A percentile compares a stretch with the other conserved stretches of the same genome.
Evolutionary conservation across 768 basidiomycete genomes (phyloP).

Genomic region (Albatrellus ellisii): DNA sequence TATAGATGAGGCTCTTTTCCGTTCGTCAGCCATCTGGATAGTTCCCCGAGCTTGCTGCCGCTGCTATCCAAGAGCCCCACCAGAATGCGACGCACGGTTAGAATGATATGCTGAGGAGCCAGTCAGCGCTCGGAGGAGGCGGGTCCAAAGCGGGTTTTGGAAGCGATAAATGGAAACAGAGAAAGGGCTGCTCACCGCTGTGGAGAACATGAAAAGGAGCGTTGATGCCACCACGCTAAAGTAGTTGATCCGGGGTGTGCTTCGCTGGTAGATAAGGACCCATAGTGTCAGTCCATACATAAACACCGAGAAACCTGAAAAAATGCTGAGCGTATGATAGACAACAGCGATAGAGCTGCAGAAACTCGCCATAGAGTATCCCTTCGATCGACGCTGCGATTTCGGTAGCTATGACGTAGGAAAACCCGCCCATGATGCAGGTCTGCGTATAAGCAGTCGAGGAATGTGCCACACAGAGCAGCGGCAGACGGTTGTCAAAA

Average conservation of each 20-base stretch:
- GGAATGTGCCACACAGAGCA: no score
- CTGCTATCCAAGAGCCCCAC: conserved; percentile 17
- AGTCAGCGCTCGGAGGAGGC: conserved; percentile 8
- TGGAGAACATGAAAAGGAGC: neutral
- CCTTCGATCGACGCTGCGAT: no score
- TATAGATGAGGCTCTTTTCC: conserved; percentile 17
- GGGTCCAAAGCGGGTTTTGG: no score
- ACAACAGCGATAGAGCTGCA: no score
- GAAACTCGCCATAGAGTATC: no score
- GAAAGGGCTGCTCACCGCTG: neutral
- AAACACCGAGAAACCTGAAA: conserved; percentile 24
- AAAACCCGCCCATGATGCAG: no score
- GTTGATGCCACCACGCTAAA: neutral
- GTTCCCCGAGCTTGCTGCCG: conserved; percentile 11
- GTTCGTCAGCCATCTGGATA: conserved; percentile 16
- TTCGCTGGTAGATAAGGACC: conserved; percentile 9
- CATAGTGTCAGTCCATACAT: conserved; percentile 23
- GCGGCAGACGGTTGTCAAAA: no score
- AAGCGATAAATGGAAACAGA: no score
- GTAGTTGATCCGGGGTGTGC: neutral
- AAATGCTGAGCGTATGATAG: no score
- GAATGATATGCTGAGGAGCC: no score
- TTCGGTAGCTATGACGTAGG: no score
- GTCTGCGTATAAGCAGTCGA: no score
- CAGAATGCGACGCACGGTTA: neutral